Base-by-base conservation (phyloP, 192 early-diverging fungal species). In the Polychytrium aggregatum region DNA sequence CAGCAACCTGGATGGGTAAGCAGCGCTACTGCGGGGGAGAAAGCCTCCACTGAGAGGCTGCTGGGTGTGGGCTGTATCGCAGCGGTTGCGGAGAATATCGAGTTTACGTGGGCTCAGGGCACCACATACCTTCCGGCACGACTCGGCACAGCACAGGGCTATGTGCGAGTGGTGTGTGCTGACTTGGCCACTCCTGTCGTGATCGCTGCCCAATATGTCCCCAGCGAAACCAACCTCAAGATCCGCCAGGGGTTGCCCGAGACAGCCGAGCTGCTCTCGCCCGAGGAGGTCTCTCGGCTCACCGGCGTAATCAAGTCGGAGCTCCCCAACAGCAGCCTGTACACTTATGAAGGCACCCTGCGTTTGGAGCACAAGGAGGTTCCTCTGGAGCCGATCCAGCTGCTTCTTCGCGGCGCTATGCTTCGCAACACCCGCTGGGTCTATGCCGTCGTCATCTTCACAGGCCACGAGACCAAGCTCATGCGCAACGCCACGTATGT, bases 401-500 rank as follows among this genome's bases (percentile, higher is more conserved):
- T 98, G n/a, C 79, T 98, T 29, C 70, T 98, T 26, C 71, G 95
- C 48, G 95, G 95, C 8, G 90, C 92, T 11, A 83, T 87, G 65
- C 60, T 96, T 48, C 81, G 92, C 38, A 98, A 98, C 63, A 98
- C 95, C 7, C 59, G 70, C 41, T 98, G 92, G 92, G 70, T 90
- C 41, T 98, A 94, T 57, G 91, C 82, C 17, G 62, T 91, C n/a
- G 89, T 86, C 5, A 70, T 98, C 14, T 95, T 93, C 53, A 98
- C 95, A 3, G 95, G 95, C 37, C 92, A 96, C 59, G 95, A 98
- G 50, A 88, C 92, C 11, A 98, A 98, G 61, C 71, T 98, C 31
- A 94, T 98, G 91, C 76, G 84, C 57, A 98, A 98, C 53, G 87
- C 91, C 0, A 86, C 79, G 39, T 81, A 63, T 0, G 68, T 73